Evolutionary conservation across 2,329 filamentous ascomycete genomes (phyloP).

Genomic region (Lachnellula arida): DNA sequence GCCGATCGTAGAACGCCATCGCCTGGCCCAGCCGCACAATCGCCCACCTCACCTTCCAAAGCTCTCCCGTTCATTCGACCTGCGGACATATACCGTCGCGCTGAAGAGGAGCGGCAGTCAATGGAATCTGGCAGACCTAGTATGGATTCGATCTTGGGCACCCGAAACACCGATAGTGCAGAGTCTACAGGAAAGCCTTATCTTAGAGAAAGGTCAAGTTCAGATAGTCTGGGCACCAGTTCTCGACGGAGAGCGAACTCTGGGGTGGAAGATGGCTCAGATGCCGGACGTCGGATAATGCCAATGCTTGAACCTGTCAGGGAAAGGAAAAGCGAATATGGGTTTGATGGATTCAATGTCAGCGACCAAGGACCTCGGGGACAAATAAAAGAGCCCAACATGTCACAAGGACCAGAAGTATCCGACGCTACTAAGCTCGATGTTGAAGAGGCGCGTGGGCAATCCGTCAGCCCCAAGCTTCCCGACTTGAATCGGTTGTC

Average conservation of each 20-base stretch:
- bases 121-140: conserved; percentile 54
- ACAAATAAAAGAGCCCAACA: neutral
- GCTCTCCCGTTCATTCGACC: conserved; percentile 64
- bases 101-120: conserved; percentile 60
- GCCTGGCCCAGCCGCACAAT: conserved; percentile 32
- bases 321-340: conserved; percentile 57
- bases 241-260: conserved; percentile 16
- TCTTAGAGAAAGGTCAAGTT: conserved; percentile 21
- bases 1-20: conserved; percentile 32
- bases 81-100: conserved; percentile 70
- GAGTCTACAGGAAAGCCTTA: conserved; percentile 21
- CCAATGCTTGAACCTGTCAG: conserved; percentile 48
- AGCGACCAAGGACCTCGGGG: conserved; percentile 12
- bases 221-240: conserved; percentile 19
- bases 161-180: conserved; percentile 25
- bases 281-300: conserved; percentile 35
- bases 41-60: conserved; percentile 40
- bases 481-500: conserved; percentile 56
- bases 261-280: conserved; percentile 34
- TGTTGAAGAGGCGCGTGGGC: conserved; percentile 12
- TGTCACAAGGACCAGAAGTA: neutral
- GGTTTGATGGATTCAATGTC: conserved; percentile 40
- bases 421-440: conserved; percentile 13
- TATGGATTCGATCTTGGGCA: conserved; percentile 44
- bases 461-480: conserved; percentile 52